Conservation (phyloP, 2,329 filamentous ascomycete species). For the Cladosporium sp. region DNA sequence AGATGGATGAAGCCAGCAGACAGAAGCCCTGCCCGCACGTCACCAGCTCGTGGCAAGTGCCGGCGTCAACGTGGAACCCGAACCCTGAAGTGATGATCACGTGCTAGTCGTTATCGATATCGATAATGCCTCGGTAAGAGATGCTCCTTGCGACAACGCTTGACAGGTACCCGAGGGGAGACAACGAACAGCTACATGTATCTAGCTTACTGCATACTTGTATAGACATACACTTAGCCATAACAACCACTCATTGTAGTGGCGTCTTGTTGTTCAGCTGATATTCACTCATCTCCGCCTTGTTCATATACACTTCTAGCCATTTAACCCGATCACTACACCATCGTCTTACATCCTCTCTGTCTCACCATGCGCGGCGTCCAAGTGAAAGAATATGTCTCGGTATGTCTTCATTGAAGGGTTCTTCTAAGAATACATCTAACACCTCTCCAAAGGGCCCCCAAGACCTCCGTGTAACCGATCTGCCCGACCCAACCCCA, state of each 20-base stretch:
- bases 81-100: not conserved
- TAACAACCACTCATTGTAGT: not conserved
- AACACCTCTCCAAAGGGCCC: slow-evolving; percentile 60
- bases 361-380: slow-evolving; percentile 65
- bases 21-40: not conserved
- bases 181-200: not conserved
- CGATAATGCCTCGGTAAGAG: not conserved
- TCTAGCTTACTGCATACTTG: not conserved
- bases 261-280: not conserved
- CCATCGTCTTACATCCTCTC: not conserved
- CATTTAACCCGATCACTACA: not conserved
- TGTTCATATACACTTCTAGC: not conserved
- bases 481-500: slow-evolving; percentile 73
- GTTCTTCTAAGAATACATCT: not conserved
- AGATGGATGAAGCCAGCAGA: not conserved
- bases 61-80: not conserved
- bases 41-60: not conserved
- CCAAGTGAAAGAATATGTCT: slow-evolving; percentile 33
- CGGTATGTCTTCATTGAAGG: slow-evolving; percentile 19
- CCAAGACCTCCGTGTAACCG: slow-evolving; percentile 71
- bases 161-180: not conserved
- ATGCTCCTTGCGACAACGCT: not conserved
- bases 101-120: not conserved
- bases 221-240: not conserved
- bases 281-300: not conserved